Conservation (phyloP, 768 basidiomycete species). For the Calocybe cyanea region DNA sequence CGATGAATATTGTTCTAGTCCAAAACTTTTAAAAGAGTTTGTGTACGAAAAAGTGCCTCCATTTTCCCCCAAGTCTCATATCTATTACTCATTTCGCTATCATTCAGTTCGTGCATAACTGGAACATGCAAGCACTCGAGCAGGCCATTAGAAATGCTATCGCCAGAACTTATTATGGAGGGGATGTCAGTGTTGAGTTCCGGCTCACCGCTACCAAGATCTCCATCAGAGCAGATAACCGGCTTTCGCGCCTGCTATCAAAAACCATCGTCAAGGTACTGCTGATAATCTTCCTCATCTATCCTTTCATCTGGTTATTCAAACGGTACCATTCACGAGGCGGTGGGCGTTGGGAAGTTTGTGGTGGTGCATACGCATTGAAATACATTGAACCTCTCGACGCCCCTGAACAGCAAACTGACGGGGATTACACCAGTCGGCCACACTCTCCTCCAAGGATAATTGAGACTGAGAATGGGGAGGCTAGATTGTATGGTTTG, state of each 20-base stretch:
- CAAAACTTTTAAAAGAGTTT: constrained; percentile 75
- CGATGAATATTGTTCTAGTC: constrained; percentile 73
- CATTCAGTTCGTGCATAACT: constrained; percentile 39
- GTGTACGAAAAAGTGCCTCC: constrained; percentile 58
- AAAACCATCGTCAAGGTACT: constrained; percentile 70
- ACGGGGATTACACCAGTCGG: background rate
- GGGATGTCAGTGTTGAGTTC: constrained; percentile 48
- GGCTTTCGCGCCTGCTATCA: constrained; percentile 62
- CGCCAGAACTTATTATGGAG: constrained; percentile 39
- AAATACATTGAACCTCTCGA: constrained; percentile 41
- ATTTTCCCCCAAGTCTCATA: background rate
- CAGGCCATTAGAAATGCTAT: constrained; percentile 39
- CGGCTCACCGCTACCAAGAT: constrained; percentile 43
- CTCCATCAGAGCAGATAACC: constrained; percentile 64
- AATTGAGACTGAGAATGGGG: constrained; percentile 30
- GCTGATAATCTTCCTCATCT: constrained; percentile 65
- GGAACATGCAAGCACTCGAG: constrained; percentile 42
- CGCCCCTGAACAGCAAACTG: background rate
- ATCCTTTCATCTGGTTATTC: constrained; percentile 80
- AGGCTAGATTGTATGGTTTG: constrained; percentile 46
- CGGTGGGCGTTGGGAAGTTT: constrained; percentile 74
- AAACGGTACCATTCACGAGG: constrained; percentile 62
- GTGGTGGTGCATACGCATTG: constrained; percentile 73
- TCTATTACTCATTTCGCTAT: background rate
- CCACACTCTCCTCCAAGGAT: constrained; percentile 17